These are phyloP conservation scores for Hordeum pubiflorum DNA, from an alignment of 202 grass and related monocot genomes.

Conservation along the genomic window DNA sequence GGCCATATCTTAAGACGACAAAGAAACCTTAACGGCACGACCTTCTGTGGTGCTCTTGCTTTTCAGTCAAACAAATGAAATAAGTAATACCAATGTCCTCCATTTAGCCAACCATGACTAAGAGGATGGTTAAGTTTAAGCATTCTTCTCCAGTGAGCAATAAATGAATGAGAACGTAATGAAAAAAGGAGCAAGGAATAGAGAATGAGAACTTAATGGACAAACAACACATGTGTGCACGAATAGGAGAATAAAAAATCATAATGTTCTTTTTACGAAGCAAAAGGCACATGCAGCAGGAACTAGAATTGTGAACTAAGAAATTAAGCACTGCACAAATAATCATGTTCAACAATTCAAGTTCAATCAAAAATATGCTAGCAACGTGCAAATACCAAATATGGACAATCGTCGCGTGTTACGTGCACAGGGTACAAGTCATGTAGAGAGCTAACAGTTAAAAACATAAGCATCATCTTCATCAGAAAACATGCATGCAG, in stretches of 20 bases:
- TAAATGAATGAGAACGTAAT: neutral
- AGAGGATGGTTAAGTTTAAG: neutral
- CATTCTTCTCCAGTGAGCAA: neutral
- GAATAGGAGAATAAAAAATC: neutral
- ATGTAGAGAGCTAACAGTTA: neutral
- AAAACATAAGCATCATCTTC: neutral
- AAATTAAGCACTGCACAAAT: neutral
- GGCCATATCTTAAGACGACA: neutral
- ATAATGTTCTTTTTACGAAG: neutral
- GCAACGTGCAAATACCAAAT: no score
- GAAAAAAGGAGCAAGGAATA: neutral
- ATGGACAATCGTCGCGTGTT: neutral
- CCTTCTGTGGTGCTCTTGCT: neutral
- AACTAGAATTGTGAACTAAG: neutral
- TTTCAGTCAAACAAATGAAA: neutral
- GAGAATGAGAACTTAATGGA: neutral
- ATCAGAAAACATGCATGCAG: neutral
- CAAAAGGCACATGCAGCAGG: neutral
- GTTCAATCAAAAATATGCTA: neutral
- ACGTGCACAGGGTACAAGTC: neutral
- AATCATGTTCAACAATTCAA: neutral
- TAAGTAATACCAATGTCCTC: neutral
- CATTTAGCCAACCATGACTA: neutral
- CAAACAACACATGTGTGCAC: neutral
- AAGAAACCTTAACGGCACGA: neutral